phyloP scores from a whole-genome alignment of 306 rosid genomes.

The Cyclanthera cordifolia region DNA sequence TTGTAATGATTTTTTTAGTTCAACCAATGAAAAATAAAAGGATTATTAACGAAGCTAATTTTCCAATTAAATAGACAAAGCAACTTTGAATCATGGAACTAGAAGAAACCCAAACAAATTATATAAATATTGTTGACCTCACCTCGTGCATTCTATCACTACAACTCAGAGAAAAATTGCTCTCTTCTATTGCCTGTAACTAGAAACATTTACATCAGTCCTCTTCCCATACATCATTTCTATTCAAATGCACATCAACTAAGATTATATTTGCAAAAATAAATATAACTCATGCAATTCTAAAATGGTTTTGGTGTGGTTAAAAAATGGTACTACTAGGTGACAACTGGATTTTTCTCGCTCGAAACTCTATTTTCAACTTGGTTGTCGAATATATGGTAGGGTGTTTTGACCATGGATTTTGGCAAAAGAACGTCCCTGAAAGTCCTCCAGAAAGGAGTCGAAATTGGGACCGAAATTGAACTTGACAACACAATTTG shows the following conservation, averaged over 20 bases:
- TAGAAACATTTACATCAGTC: neutral
- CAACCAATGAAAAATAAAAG: no score
- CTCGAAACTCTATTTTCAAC: conserved; percentile 49
- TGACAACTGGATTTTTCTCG: conserved; percentile 39
- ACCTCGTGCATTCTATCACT: neutral
- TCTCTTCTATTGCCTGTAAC: neutral
- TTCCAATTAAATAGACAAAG: no score
- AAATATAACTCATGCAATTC: no score
- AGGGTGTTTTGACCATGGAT: conserved; percentile 83
- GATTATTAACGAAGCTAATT: no score
- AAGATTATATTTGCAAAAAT: no score
- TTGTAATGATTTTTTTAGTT: no score
- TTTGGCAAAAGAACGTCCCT: conserved; percentile 47
- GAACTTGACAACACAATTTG: conserved; percentile 81
- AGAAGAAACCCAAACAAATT: neutral
- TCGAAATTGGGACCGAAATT: conserved; percentile 91
- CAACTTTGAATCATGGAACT: neutral
- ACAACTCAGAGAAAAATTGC: neutral
- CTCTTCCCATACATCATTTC: no score
- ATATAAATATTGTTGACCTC: conserved; percentile 7
- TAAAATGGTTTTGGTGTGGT: no score
- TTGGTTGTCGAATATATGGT: conserved; percentile 59
- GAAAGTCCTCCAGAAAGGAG: conserved; percentile 51
- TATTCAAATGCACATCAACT: conserved; percentile 1
- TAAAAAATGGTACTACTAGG: conserved; percentile 4